Evolutionary conservation across 1,284 basidiomycete species (phyloP), one percentile per base, ranked within the genome.

Genomic region (Spongispora temasekensis): DNA sequence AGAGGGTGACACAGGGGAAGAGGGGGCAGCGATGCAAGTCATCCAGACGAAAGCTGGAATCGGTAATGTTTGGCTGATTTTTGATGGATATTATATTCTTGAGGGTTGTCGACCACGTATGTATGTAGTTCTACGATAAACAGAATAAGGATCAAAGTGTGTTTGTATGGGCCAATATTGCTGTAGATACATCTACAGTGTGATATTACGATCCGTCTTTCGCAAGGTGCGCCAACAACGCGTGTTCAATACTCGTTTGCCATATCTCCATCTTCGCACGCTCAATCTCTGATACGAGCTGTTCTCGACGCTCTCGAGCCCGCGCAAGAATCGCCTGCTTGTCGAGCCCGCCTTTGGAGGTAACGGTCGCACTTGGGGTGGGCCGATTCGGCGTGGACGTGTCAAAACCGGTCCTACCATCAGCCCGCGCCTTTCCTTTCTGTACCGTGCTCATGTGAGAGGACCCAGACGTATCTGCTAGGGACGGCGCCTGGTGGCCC

Each of bases 241-340:
- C 88, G 65, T 88, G 84, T 74, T 92, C 90, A 57, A 92, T 81
- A 48, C 86, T 87, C 54, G 82, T 82, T 74, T 90, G 88, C 90
- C 90, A 91, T 55, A 90, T 72, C 68, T 88, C 84, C 25, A 83
- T 77, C 68, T 87, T 86, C 25, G 86, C 82, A 54, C 77, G 77
- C 58, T 86, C 79, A 56, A 91, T 75, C 73, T 88, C 85, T n/a
- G 75, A 74, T 56, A 76, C 75, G 44, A 92, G 67, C 64, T 83
- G 77, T 58, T 73, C 74, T 60, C 83, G 80, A 66, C 83, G 79
- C 64, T 82, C 81, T 57, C 76, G 78, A 23, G 87, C 88, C 21
- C 79, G 78, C 48, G 71, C 77, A 32, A 90, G 62, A 28, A 86
- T 76, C 12, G 82, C 82, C 32, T 75, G 69, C 34, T 68, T 75